Conservation (phyloP, 352 stramenopile species). For the Pythium brachiatum region DNA sequence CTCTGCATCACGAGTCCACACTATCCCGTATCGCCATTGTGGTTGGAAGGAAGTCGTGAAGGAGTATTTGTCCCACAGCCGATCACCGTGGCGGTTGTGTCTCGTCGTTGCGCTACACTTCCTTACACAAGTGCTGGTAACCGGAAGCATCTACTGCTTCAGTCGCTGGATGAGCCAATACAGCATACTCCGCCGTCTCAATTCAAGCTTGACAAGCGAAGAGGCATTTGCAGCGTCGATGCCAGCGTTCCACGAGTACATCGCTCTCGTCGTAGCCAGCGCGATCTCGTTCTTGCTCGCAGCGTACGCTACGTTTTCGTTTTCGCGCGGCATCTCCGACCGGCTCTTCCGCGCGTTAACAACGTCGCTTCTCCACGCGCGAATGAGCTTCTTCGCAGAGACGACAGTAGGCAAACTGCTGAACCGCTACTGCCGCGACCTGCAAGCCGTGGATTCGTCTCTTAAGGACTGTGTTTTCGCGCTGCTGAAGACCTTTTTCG, state of each 20-base stretch:
- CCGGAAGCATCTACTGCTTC: conserved; percentile 36
- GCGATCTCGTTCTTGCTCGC: conserved; percentile 16
- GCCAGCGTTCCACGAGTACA: conserved; percentile 22
- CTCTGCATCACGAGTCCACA: background rate
- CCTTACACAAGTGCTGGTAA: conserved; percentile 33
- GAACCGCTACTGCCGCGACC: conserved; percentile 27
- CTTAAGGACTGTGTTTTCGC: conserved; percentile 25
- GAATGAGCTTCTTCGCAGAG: conserved; percentile 28
- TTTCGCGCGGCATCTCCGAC: conserved; percentile 17
- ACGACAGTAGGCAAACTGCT: conserved; percentile 26
- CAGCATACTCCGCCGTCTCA: conserved; percentile 6
- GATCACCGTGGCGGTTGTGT: conserved; percentile 23
- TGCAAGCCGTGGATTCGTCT: conserved; percentile 34
- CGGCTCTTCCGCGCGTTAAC: conserved; percentile 28
- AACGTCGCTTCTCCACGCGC: conserved; percentile 17
- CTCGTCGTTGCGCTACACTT: conserved; percentile 33
- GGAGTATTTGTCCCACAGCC: conserved; percentile 37
- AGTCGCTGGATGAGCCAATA: conserved; percentile 36
- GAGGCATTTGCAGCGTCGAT: conserved; percentile 18
- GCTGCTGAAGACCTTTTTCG: conserved; percentile 33
- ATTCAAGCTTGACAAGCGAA: conserved; percentile 5
- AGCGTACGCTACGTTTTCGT: conserved; percentile 23
- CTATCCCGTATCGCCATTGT: conserved; percentile 6
- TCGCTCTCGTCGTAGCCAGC: conserved; percentile 16
- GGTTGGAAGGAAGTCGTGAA: conserved; percentile 24